Evolutionary conservation across 331 rosid species (phyloP).

Genomic region (Quercus phellos): DNA sequence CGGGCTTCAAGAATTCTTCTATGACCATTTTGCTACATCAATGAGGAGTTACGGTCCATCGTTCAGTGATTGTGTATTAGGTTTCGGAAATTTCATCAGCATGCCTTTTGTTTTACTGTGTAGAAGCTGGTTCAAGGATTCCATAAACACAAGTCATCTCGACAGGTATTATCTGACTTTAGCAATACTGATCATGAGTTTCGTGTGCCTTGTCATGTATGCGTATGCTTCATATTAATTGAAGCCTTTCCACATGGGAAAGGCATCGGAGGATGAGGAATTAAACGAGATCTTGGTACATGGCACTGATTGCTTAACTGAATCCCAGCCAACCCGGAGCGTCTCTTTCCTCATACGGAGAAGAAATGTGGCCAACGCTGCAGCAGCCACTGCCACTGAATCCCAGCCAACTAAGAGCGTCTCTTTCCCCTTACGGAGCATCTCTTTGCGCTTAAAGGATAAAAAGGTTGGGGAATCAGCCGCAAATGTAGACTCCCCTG

Average conservation of each 20-base stretch:
- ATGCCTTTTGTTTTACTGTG: not conserved
- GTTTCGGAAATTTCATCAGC: not conserved
- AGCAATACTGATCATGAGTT: too few species aligned
- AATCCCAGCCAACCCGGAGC: too few species aligned
- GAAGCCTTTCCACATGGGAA: fast-evolving
- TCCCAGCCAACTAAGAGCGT: too few species aligned
- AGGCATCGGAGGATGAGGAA: fast-evolving
- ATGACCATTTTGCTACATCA: fast-evolving
- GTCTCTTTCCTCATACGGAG: too few species aligned
- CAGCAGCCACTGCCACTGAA: too few species aligned
- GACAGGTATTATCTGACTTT: not conserved
- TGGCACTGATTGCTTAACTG: too few species aligned
- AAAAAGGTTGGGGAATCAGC: too few species aligned
- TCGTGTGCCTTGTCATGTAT: fast-evolving
- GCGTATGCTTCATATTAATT: fast-evolving
- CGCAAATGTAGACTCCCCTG: too few species aligned
- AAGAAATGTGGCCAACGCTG: too few species aligned
- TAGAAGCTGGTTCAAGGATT: not conserved
- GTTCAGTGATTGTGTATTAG: not conserved
- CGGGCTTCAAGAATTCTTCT: not conserved
- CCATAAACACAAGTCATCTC: not conserved
- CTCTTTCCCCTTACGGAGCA: too few species aligned
- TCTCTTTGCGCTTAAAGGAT: too few species aligned
- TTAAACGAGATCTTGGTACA: too few species aligned
- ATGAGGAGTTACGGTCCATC: not conserved